Evolutionary conservation across 2,329 filamentous ascomycete species (phyloP).

Genomic region (Mycocentrospora acerina): DNA sequence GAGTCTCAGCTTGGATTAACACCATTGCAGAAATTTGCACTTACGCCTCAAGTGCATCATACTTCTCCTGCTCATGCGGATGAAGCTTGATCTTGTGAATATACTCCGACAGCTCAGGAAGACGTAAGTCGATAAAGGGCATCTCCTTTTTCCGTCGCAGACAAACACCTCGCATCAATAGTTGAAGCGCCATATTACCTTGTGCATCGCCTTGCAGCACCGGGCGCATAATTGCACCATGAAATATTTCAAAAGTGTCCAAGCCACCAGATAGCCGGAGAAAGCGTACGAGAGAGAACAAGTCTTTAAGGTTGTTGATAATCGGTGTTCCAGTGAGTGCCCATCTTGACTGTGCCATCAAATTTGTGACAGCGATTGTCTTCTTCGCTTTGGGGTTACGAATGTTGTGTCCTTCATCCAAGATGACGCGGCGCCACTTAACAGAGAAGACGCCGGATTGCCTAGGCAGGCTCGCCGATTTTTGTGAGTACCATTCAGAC

Average conservation of each 20-base stretch:
- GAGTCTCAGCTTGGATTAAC: too few relatives aligned
- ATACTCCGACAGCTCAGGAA: slow-evolving; percentile 77
- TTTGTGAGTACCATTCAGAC: slow-evolving; percentile 60
- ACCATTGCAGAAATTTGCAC: too few relatives aligned
- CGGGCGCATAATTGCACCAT: slow-evolving; percentile 68
- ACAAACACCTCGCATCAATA: slow-evolving; percentile 78
- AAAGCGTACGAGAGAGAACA: slow-evolving; percentile 79
- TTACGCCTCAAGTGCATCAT: slow-evolving; percentile 63
- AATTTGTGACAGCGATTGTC: slow-evolving; percentile 65
- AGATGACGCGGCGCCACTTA: slow-evolving; percentile 69
- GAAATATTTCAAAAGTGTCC: slow-evolving; percentile 72
- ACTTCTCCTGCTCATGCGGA: slow-evolving; percentile 73
- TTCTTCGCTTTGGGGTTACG: slow-evolving; percentile 75
- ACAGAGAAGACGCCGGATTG: slow-evolving; percentile 57
- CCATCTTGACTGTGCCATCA: slow-evolving; percentile 75
- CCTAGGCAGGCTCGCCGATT: slow-evolving; percentile 36
- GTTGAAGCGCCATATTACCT: slow-evolving; percentile 68
- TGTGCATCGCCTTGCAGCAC: slow-evolving; percentile 59
- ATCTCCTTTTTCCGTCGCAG: slow-evolving; percentile 84
- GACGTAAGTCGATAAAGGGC: slow-evolving; percentile 78
- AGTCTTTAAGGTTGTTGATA: slow-evolving; percentile 77
- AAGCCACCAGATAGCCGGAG: slow-evolving; percentile 74
- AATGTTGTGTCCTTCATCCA: slow-evolving; percentile 62
- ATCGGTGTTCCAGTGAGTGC: slow-evolving; percentile 65
- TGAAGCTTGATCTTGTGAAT: slow-evolving; percentile 74